A percentile compares a stretch with the other conserved stretches of the same genome.
These are phyloP conservation scores for Mucor plumbeus DNA, from an alignment of 371 early-diverging fungal species.

Conservation along the genomic window DNA sequence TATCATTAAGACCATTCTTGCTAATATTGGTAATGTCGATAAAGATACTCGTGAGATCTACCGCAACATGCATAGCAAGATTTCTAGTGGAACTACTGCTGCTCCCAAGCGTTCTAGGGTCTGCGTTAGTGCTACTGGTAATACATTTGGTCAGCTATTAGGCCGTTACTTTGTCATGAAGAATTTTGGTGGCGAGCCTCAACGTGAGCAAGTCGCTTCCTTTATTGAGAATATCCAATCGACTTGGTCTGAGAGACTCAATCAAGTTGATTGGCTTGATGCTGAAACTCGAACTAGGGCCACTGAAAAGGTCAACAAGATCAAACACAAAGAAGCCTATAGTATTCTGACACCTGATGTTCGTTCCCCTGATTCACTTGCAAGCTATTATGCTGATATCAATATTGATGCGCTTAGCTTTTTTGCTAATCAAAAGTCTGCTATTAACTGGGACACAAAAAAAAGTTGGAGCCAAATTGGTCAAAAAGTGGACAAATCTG, in stretches of 20 bases:
- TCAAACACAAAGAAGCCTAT: slow-evolving; percentile 56
- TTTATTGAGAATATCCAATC: slow-evolving; percentile 42
- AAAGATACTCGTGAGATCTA: slow-evolving; percentile 21
- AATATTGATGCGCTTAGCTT: slow-evolving; percentile 34
- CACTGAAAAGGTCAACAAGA: slow-evolving; percentile 50
- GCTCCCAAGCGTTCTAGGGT: slow-evolving; percentile 47
- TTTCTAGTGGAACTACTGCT: slow-evolving; percentile 38
- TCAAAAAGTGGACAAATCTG: slow-evolving; percentile 49
- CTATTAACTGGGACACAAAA: slow-evolving; percentile 24
- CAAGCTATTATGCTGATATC: slow-evolving; percentile 46
- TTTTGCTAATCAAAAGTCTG: slow-evolving; percentile 50
- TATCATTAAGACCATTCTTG: slow-evolving; percentile 15
- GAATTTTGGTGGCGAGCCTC: slow-evolving; percentile 47
- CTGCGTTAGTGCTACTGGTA: slow-evolving; percentile 50
- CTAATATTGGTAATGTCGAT: slow-evolving; percentile 22
- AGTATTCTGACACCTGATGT: slow-evolving; percentile 54
- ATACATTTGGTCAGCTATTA: slow-evolving; percentile 51
- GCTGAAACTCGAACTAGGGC: slow-evolving; percentile 50
- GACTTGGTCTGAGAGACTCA: slow-evolving; percentile 45
- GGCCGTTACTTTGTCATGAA: slow-evolving; percentile 62
- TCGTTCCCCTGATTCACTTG: slow-evolving; percentile 46
- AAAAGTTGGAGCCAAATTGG: slow-evolving; percentile 36
- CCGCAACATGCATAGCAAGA: slow-evolving; percentile 25
- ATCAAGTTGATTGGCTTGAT: slow-evolving; percentile 60
- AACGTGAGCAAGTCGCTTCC: slow-evolving; percentile 28